Evolutionary conservation across 306 rosid species (phyloP), one percentile per base, ranked within the genome.

Genomic region (Alnus rubra): DNA sequence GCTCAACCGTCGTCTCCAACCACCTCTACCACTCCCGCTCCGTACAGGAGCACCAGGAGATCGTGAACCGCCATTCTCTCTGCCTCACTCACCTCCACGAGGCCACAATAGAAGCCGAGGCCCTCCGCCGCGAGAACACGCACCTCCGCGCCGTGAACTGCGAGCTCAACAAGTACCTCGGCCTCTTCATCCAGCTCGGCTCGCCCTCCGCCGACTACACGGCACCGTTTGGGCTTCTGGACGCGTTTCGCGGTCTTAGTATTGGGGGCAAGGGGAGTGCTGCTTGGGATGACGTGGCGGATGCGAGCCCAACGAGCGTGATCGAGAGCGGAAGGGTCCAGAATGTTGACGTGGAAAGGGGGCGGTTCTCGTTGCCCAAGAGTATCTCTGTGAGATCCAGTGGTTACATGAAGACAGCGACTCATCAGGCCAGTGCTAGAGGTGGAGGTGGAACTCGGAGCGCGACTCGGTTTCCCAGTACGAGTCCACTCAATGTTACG

Each of bases 341-440:
- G 78, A 86, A 81, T 71, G 87, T 76, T 51, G 90, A 91, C 50
- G 86, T 69, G 72, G 91, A 88, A 82, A 82, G 97, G 69, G 90
- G 86, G 82, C 84, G 97, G 70, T 87, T 82, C 81, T 77, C 92
- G 51, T 89, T 94, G 78, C 98, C 98, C 2, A 94, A 94, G 86
- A 94, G 98, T 81, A 92, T 94, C 19, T 94, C 98, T 14, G 97
- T 94, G 68, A 89, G 96, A 69, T 94, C 97, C 18, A 88, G 82
- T 80, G 97, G 96, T 50, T 92, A 94, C 88, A 76, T 88, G 90
- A 89, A 90, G 89, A 74, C 74, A 69, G 85, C 77, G 76, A 3
- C 28, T 23, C 28, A 88, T 77, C 85, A 81, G 2, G 75, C 78
- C 33, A 49, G 65, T 59, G 67, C 82, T 63, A 71, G 67, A 48